Percentiles rank a stretch among this genome's conserved stretches.
Evolutionary conservation across 345 rosid species (phyloP).

Genomic region (Jatropha curcas): DNA sequence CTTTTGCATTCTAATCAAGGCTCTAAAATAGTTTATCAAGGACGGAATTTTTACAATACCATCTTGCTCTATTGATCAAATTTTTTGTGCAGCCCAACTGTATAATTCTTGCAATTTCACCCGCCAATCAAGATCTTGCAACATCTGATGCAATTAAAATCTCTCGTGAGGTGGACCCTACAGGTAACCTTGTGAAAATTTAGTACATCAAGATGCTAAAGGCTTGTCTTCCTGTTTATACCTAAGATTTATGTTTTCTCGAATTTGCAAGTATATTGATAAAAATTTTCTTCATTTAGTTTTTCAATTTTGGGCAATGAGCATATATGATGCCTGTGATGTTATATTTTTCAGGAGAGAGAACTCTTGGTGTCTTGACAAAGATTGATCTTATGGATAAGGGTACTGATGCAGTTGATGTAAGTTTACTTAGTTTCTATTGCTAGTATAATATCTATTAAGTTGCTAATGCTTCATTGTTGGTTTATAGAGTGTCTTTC

Average conservation of each 20-base stretch:
- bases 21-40: not conserved
- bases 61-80: conserved; percentile 17
- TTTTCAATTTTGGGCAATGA: not conserved
- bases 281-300: not conserved
- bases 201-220: not conserved
- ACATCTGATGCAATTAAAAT: conserved; percentile 99
- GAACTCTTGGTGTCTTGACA: conserved; percentile 96
- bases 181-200: conserved; percentile 49
- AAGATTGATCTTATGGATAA: conserved; percentile 99
- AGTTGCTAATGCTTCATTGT: not conserved
- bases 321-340: not conserved
- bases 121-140: conserved; percentile 99
- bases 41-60: conserved; percentile 11
- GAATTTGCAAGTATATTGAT: not conserved
- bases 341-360: conserved; percentile 66
- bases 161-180: conserved; percentile 97
- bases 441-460: not conserved
- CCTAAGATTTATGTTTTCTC: not conserved
- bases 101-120: conserved; percentile 96
- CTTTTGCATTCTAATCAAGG: not conserved
- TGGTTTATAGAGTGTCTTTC: not conserved
- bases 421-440: conserved; percentile 45
- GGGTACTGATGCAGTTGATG: conserved; percentile 98
- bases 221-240: not conserved
- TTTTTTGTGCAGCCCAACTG: conserved; percentile 77